Conservation (phyloP, 2,329 filamentous ascomycete genomes). For the Aspergillus sp. region DNA sequence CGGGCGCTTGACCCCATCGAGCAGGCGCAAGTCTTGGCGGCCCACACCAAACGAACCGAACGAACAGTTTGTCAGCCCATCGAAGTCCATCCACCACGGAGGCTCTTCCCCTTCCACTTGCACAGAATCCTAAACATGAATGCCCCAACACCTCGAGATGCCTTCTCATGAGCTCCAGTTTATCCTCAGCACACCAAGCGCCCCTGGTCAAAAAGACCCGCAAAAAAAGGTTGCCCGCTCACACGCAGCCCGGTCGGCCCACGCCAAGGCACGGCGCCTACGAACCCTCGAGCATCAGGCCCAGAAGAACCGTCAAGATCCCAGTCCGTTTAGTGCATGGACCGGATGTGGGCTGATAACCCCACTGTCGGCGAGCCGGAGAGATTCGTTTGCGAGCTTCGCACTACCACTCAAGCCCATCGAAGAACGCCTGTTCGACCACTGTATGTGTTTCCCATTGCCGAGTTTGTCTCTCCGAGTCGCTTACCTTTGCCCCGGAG, state of each 20-base stretch:
- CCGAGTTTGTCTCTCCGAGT: neutral
- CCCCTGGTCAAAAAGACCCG: neutral
- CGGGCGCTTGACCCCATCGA: neutral
- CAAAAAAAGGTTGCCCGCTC: conserved; percentile 21
- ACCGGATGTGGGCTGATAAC: neutral
- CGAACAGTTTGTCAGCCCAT: neutral
- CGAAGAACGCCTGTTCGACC: conserved; percentile 26
- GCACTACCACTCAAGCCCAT: conserved; percentile 17
- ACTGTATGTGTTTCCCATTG: conserved; percentile 21
- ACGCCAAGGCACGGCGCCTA: conserved; percentile 23
- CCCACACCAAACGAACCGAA: no score
- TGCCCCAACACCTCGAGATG: neutral
- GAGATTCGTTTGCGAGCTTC: conserved; percentile 24
- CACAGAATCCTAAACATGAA: neutral
- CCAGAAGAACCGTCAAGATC: conserved; percentile 10
- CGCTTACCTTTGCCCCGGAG: neutral
- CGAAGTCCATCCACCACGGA: neutral
- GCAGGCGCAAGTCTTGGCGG: conserved; percentile 16
- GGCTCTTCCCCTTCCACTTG: neutral
- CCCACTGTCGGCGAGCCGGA: conserved; percentile 15
- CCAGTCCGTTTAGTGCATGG: rapidly evolving
- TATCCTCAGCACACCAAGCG: neutral
- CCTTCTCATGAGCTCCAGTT: conserved; percentile 2
- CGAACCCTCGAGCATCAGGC: conserved; percentile 28
- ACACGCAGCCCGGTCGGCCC: conserved; percentile 27